Evolutionary conservation across 2,329 filamentous ascomycete genomes (phyloP), one percentile per base, ranked within the genome.

Genomic region (Colletotrichum sp.): DNA sequence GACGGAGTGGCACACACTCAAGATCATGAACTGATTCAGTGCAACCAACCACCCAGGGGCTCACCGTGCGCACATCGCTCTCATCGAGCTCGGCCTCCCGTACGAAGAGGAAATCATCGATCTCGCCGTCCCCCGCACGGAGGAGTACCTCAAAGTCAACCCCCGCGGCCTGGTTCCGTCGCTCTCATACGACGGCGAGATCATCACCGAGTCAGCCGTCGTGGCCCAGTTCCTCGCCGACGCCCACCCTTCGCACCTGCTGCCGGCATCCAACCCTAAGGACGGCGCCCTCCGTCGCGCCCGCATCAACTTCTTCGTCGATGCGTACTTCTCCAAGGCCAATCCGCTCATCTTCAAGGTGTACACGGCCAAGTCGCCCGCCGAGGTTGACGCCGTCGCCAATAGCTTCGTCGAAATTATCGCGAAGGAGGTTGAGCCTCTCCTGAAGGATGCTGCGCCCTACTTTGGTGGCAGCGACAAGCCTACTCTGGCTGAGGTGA

Each of bases 141-240:
- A 90, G 48, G 95, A 93, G 88, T 97, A 96, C 82, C 90, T 97
- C 10, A 87, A 93, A 68, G 86, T 97, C 82, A 96, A 96, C 86
- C 94, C 95, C 78, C 92, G 94, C 72, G 95, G 95, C 16, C 90
- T 96, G 5, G 94, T 97, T 6, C 95, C 95, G 1, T 86, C 92
- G 0, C 85, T 97, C 72, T 89, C 90, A 28, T 93, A 94, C 86
- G 89, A 92, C 77, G 89, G 88, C 76, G 89, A 94, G 77, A 93
- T 95, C 82, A 88, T 97, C 81, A 92, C 90, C 69, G 95, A 97
- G 83, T 95, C 93, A 4, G 92, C 87, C 77, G 90, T 96, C 77
- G 92, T 96, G n/a, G 84, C 92, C 2, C 91, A 93, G 79, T 96
- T 95, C 85, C 84, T 92, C 5, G 92, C 90, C 59, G 95, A 97